Percentiles rank a stretch among this genome's conserved stretches.
phyloP scores from a whole-genome alignment of 371 early-diverging fungal genomes.

The Mortierella sp. region DNA sequence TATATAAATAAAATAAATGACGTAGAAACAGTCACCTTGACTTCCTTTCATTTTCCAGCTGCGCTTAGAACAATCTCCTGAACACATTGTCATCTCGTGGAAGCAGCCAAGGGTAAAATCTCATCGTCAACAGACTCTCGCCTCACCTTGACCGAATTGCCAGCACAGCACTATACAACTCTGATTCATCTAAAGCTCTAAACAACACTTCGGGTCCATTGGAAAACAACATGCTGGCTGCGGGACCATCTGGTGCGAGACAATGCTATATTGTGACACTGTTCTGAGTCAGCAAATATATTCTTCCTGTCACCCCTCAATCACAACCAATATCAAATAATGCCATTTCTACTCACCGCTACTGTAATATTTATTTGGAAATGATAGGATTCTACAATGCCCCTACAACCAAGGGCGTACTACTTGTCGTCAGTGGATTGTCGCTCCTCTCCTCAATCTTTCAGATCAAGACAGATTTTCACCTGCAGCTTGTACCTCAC shows the following conservation, averaged over 20 bases:
- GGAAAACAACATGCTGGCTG: slow-evolving; percentile 32
- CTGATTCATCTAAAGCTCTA: background rate
- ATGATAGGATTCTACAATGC: slow-evolving; percentile 75
- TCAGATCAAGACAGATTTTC: slow-evolving; percentile 66
- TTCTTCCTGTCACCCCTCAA: background rate
- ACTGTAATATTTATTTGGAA: background rate
- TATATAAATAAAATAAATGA: slow-evolving; percentile 6
- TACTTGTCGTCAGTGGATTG: slow-evolving; percentile 67
- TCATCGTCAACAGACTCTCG: background rate
- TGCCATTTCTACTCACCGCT: background rate
- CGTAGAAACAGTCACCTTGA: slow-evolving; percentile 1
- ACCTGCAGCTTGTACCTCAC: slow-evolving; percentile 76
- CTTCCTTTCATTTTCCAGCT: too few species aligned
- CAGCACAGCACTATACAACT: background rate
- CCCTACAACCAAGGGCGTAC: slow-evolving; percentile 74
- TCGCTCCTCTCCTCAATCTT: slow-evolving; percentile 71
- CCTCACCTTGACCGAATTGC: background rate
- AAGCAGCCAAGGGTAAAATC: too few species aligned
- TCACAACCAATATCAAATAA: background rate
- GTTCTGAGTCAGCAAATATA: slow-evolving; percentile 13
- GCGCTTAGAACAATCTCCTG: background rate
- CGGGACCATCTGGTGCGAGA: slow-evolving; percentile 51
- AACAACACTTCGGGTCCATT: background rate
- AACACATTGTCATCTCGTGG: background rate
- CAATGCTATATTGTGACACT: slow-evolving; percentile 8